These are phyloP conservation scores for Kokia cookei DNA, from an alignment of 441 rosid genomes.

Conservation along the genomic window DNA sequence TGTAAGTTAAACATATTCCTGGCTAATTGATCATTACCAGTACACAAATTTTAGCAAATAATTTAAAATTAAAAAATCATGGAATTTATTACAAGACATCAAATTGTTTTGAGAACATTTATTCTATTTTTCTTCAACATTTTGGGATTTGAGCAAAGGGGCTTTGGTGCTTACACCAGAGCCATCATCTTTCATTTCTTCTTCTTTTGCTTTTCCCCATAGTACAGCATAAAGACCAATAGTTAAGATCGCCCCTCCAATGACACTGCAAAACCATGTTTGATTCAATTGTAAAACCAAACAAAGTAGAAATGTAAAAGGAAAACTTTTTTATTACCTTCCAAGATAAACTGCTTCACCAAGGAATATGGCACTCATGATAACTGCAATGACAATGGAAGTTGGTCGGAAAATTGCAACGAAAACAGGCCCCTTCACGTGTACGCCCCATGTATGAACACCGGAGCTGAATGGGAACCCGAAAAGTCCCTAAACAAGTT, in stretches of 20 bases:
- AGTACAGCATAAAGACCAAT: slow-evolving; percentile 35
- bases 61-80: too few relatives aligned
- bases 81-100: too few relatives aligned
- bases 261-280: slow-evolving; percentile 14
- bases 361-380: slow-evolving; percentile 51
- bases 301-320: background rate
- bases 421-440: slow-evolving; percentile 55
- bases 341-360: slow-evolving; percentile 58
- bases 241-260: slow-evolving; percentile 32
- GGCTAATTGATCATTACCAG: too few relatives aligned
- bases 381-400: slow-evolving; percentile 50
- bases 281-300: background rate
- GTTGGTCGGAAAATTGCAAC: slow-evolving; percentile 56
- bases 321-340: slow-evolving; percentile 30
- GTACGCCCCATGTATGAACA: slow-evolving; percentile 48
- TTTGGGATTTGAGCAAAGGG: slow-evolving; percentile 14
- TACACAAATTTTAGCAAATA: too few relatives aligned
- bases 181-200: slow-evolving; percentile 6
- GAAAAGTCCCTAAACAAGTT: slow-evolving; percentile 36
- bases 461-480: slow-evolving; percentile 29
- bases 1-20: too few relatives aligned
- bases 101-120: too few relatives aligned
- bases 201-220: slow-evolving; percentile 51
- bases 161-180: background rate
- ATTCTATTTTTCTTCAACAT: background rate